Base-by-base conservation (phyloP, 2,329 filamentous ascomycete species). In the Ophiostoma novo-ulmi region DNA sequence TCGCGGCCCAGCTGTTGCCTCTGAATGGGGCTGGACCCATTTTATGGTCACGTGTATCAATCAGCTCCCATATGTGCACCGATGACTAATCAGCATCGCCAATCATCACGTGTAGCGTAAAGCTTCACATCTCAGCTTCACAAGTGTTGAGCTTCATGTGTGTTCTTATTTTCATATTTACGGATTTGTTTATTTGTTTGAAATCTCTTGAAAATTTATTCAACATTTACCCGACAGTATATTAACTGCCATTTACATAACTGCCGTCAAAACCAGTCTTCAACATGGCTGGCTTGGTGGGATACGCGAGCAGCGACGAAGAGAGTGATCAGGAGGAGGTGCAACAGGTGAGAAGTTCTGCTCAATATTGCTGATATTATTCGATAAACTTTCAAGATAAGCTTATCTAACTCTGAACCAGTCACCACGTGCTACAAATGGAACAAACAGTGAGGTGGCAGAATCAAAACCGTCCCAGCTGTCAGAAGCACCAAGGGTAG, bases 241-340 rank as follows among this genome's bases (percentile, higher is more conserved):
- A 31, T 4, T 31, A 31, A 3, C 3, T 31, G 31, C 31, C 31
- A 31, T 31, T 31, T 31, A 31, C 44, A 48, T n/a, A 48, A 48
- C 17, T 20, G 44, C 44, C 38, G 5, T 20, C 44, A n/a, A 48
- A 5, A 20, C 17, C 17, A n/a, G 31, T 31, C 17, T 20, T 44
- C 17, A 48, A 20, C 7, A 81, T 83, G 82, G 80, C 79, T 64
- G 82, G 80, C 1, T 80, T 86, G 14, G 84, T 86, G 8, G 79
- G 75, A 44, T 86, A 86, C 73, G 83, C 80, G 17, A 86, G 84
- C 74, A 85, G 84, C 70, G 83, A 85, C 63, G 84, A 85, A 1
- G 84, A 84, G 6, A 70, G 65, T 22, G 69, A 69, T 20, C 64
- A 70, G 44, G 52, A 55, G 1, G 22, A 61, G 26, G 36, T 65